Percentiles rank a stretch among this genome's conserved stretches.
Conservation (phyloP, 1,284 basidiomycete genomes). For the Coniferiporia sulphurascens region DNA sequence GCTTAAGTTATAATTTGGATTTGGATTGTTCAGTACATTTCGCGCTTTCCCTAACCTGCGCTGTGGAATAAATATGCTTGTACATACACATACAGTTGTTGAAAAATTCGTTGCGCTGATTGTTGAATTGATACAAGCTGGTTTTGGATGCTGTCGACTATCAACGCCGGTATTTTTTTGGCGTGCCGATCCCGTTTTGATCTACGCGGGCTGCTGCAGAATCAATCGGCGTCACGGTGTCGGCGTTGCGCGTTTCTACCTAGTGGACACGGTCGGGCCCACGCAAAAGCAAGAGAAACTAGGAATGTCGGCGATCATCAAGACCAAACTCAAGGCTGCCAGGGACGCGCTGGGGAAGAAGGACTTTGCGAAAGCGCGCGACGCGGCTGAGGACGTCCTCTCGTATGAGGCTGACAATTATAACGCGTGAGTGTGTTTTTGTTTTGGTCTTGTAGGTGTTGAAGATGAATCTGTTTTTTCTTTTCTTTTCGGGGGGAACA, state of each 20-base stretch:
- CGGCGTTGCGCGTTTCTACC: neutral
- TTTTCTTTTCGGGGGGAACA: too few species aligned
- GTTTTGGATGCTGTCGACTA: neutral
- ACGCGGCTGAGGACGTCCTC: constrained; percentile 58
- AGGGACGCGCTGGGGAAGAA: constrained; percentile 73
- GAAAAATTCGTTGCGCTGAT: neutral
- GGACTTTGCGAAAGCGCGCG: constrained; percentile 67
- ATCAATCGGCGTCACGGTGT: neutral
- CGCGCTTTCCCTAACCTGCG: neutral
- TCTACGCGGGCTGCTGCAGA: neutral
- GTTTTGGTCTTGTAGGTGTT: neutral
- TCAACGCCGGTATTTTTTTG: neutral
- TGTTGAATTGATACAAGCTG: too few species aligned
- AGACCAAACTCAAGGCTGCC: constrained; percentile 77
- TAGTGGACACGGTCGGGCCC: neutral
- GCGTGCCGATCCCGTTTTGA: neutral
- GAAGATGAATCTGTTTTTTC: neutral
- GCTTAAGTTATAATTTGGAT: constrained; percentile 5
- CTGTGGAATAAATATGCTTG: neutral
- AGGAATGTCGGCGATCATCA: constrained; percentile 43
- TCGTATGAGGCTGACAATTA: constrained; percentile 77
- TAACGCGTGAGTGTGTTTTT: constrained; percentile 61
- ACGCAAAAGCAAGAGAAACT: too few species aligned
- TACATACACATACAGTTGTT: neutral
- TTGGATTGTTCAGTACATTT: neutral